Evolutionary conservation across 208 protist genomes (phyloP), one percentile per base, ranked within the genome.

Genomic region (Polymyxa betae): DNA sequence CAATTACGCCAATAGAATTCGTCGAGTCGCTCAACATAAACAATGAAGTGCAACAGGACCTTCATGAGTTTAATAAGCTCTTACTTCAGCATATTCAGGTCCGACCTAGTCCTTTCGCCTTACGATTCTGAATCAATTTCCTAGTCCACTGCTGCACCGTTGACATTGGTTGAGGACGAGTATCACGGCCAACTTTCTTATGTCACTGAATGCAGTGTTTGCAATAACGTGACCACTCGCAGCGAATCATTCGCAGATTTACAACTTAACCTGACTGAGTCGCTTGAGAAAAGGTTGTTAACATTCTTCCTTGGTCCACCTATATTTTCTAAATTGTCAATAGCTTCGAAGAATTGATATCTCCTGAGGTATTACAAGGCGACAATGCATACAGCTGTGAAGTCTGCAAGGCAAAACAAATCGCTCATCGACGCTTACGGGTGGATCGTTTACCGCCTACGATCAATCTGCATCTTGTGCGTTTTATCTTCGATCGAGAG

Each of bases 51-150:
- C 72, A 82, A 45, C 72, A 82, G 35, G 72, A 82, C n/a, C 72
- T 82, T 35, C 72, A 82, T 43, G 72, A 82, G 72, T 82, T 82
- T 43, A 82, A 82, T 43, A 82, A 82, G 40, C 72, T 82, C 5
- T 43, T 82, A 35, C 40, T 82, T 35, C 16, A 5, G 10, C 72
- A 82, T 35, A 82, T 82, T n/a, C 72, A 82, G 72, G 72, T 82
- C 5, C 5, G 5, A 20, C n/a, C 35, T 29, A 32, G 54, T 66
- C 54, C 29, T 66, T 16, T 66, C 29, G 54, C 29, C 54, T 16
- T 66, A 32, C 29, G 54, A 66, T 66, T 66, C 54, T 16, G 54
- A 66, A 66, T n/a, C n/a, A n/a, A n/a, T n/a, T n/a, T n/a, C 54
- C 29, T 82, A 82, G 72, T 5, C n/a, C 12, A 5, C 16, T 20